Base-by-base conservation (phyloP, 441 rosid species). In the Pelargonium australe region DNA sequence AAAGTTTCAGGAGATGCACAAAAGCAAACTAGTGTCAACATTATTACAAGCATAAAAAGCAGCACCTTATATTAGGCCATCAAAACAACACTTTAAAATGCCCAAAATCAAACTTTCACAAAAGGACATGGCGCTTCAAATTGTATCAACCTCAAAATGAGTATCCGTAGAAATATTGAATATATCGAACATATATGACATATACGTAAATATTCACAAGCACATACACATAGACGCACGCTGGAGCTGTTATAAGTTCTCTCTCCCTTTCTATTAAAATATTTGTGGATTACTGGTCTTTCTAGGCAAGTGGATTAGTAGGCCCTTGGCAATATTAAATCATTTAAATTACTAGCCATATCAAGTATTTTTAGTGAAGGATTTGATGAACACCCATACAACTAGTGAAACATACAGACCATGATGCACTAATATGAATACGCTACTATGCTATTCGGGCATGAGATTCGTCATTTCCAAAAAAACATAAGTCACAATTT, bases 1-100 rank as follows among this genome's bases (percentile, higher is more conserved):
- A 66, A 75, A 71, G 63, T 47, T 63, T 80, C 69, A 79, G 75
- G 64, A 31, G 65, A 66, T 12, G 41, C 25, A 9, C 28, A 71
- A 74, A 47, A 73, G 31, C 53, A 65, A 10, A 19, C 8, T 28
- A 19, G 49, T 7, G 23, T 25, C 51, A 57, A 67, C 63, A 62
- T 41, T 2, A 63, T 63, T 55, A 23, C 40, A 55, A 9, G 31
- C 68, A 66, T 7, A 43, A 12, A 51, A 63, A 64, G 17, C 60
- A 16, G 11, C 68, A 3, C 6, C 16, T 11, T 51, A 34, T 34
- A 34, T 34, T 34, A 4, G 40, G 40, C 40, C 40, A 34, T 34
- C 40, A 34, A 34, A 34, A 34, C 37, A 31, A 31, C 37, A 31
- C 37, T 31, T 31, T 31, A 31, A 31, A 23, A 67, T 67, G 45